Base-by-base conservation (phyloP, 495 filamentous ascomycete genomes). In the Tuber calosporum region DNA sequence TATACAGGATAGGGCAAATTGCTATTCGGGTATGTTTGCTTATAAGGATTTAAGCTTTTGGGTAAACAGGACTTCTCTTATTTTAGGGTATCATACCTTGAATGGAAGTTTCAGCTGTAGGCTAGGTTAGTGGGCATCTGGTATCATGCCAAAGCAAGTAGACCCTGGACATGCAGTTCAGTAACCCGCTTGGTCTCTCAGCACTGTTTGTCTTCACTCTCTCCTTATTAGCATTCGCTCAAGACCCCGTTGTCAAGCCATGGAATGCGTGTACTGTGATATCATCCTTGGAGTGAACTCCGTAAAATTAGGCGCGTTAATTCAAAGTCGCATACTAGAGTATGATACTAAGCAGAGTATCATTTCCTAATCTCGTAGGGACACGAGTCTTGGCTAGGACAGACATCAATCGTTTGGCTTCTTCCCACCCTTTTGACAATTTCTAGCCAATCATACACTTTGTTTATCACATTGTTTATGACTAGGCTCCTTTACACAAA, bases 141-240 rank as follows among this genome's bases (percentile, higher is more conserved):
- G 53, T 4, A n/a, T n/a, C n/a, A n/a, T n/a, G 15, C 53, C 34
- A 22, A n/a, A 30, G 26, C 53, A 17, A 2, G 53, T 30, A 30
- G 26, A 15, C 53, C 45, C 48, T 7, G 2, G 53, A 62, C 7
- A 13, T 30, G 26, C 4, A 30, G n/a, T n/a, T n/a, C n/a, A n/a
- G 11, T 34, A 58, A 58, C 7, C 48, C 3, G 9, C 8, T 30
- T 13, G 5, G n/a, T 9, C n/a, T 53, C 45, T 26, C 45, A 53
- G 2, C 39, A 68, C 67, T 36, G 38, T 53, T 70, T 74, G 26
- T 53, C 69, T 58, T 58, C 43, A 20, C 67, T 71, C 66, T 48
- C 43, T 38, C 68, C 38, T 34, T 74, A 22, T 66, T 30, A 68
- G 30, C 9, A 70, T 76, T 74, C 68, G 58, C 30, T 69, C 67